A percentile compares a stretch with the other conserved stretches of the same genome.
These are phyloP conservation scores for Geotrichum siamense DNA, from an alignment of 1,139 yeast genomes.

Conservation along the genomic window DNA sequence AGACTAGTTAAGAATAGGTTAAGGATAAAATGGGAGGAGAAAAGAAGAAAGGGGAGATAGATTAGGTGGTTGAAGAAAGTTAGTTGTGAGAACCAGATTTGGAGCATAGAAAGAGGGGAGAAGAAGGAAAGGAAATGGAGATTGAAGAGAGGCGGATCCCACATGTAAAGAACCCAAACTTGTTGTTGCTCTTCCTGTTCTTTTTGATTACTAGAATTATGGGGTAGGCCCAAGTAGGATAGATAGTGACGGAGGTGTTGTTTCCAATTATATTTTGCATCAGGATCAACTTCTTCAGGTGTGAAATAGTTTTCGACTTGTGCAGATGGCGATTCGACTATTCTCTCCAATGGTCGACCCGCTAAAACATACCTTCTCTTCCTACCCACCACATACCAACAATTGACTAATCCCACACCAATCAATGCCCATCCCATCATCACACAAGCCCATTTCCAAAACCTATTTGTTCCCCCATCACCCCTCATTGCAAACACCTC, in stretches of 20 bases:
- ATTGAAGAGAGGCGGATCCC: slow-evolving; percentile 53
- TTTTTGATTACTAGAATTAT: slow-evolving; percentile 1
- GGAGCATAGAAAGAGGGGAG: slow-evolving; percentile 49
- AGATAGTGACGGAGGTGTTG: too few relatives aligned
- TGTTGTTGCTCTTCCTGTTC: slow-evolving; percentile 12
- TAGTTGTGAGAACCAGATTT: slow-evolving; percentile 41
- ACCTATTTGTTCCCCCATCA: not conserved
- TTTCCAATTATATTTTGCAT: slow-evolving; percentile 10
- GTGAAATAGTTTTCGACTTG: slow-evolving; percentile 20
- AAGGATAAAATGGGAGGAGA: slow-evolving; percentile 39
- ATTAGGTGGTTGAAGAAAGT: slow-evolving; percentile 34
- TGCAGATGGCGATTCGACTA: slow-evolving; percentile 40
- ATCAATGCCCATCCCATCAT: slow-evolving; percentile 2
- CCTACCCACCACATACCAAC: slow-evolving; percentile 32
- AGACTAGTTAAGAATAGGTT: slow-evolving; percentile 43
- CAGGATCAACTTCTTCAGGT: slow-evolving; percentile 9
- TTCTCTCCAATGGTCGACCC: slow-evolving; percentile 32
- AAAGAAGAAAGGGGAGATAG: slow-evolving; percentile 33
- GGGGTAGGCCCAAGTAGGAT: slow-evolving; percentile 6
- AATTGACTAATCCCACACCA: slow-evolving; percentile 19
- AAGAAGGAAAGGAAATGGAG: slow-evolving; percentile 45
- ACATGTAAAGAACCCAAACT: slow-evolving; percentile 49
- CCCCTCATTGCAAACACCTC: slow-evolving; percentile 3
- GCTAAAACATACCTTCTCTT: slow-evolving; percentile 40
- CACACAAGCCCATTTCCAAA: not conserved